Percentiles rank a stretch among this genome's conserved stretches.
phyloP scores from a whole-genome alignment of 2,329 filamentous ascomycete species.

The Aschersonia sp. region DNA sequence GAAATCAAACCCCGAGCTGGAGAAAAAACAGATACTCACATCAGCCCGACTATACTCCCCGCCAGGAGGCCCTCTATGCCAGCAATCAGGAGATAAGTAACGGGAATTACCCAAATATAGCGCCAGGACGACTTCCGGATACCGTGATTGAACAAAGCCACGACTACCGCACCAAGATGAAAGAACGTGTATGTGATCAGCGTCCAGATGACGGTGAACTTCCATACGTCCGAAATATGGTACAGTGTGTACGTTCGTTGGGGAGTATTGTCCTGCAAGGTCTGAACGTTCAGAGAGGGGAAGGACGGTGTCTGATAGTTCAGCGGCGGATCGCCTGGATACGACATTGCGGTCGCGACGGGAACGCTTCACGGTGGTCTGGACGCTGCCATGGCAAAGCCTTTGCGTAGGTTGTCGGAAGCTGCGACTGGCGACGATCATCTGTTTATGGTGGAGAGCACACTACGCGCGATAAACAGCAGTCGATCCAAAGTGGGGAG shows the following conservation, averaged over 20 bases:
- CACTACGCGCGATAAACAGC: no score
- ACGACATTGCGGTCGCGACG: conserved; percentile 2
- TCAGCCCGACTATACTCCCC: conserved; percentile 65
- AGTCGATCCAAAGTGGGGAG: no score
- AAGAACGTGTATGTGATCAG: conserved; percentile 64
- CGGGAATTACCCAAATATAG: conserved; percentile 56
- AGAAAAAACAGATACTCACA: conserved; percentile 39
- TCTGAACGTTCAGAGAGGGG: conserved; percentile 68
- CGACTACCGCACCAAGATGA: conserved; percentile 56
- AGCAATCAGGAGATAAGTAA: conserved; percentile 57
- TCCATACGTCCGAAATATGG: conserved; percentile 65
- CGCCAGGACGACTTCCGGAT: conserved; percentile 41
- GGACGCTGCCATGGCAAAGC: neutral
- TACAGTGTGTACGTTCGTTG: conserved; percentile 48
- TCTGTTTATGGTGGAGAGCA: neutral
- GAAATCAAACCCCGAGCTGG: neutral
- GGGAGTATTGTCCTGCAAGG: conserved; percentile 26
- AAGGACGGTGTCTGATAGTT: conserved; percentile 57
- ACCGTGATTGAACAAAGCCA: conserved; percentile 60
- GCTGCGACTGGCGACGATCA: neutral
- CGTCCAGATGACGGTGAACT: conserved; percentile 80
- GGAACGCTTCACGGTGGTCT: neutral
- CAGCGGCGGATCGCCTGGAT: conserved; percentile 19
- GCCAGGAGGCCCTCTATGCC: conserved; percentile 65
- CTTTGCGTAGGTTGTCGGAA: neutral